A percentile compares a stretch with the other conserved stretches of the same genome.
These are phyloP conservation scores for Silene conica DNA, from an alignment of 148 eudicot genomes.

Conservation along the genomic window DNA sequence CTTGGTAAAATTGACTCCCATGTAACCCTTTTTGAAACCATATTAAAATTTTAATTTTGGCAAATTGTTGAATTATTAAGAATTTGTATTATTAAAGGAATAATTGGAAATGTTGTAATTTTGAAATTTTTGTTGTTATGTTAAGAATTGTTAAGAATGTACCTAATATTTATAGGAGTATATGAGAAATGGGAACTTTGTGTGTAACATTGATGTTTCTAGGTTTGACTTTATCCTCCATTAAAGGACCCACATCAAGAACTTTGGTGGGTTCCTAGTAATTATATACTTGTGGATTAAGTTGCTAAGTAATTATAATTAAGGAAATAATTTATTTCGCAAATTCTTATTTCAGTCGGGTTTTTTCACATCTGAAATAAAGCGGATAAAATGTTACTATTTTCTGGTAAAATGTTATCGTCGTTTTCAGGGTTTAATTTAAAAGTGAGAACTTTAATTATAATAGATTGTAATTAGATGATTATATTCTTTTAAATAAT, in stretches of 20 bases:
- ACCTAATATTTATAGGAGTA: conserved; percentile 14
- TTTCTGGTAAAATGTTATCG: too few relatives aligned
- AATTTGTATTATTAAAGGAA: neutral
- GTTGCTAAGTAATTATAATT: neutral
- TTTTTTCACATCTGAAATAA: too few relatives aligned
- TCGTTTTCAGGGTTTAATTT: too few relatives aligned
- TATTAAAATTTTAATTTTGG: neutral
- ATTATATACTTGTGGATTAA: conserved; percentile 14
- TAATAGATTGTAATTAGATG: too few relatives aligned
- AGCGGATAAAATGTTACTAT: too few relatives aligned
- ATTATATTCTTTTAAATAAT: too few relatives aligned
- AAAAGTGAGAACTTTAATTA: too few relatives aligned
- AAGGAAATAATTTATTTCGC: neutral
- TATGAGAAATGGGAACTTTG: conserved; percentile 15
- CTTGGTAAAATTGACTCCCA: conserved; percentile 31
- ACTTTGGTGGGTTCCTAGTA: conserved; percentile 19
- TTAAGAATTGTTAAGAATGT: conserved; percentile 6
- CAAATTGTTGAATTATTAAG: neutral
- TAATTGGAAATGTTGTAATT: neutral
- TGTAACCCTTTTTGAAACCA: conserved; percentile 29
- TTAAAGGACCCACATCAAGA: conserved; percentile 13
- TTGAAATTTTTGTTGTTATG: neutral
- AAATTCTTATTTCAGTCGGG: too few relatives aligned
- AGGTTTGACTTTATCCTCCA: conserved; percentile 26
- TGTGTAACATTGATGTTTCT: conserved; percentile 15